Conservation (phyloP, 2,329 filamentous ascomycete genomes). For the Cladosporium sp. region DNA sequence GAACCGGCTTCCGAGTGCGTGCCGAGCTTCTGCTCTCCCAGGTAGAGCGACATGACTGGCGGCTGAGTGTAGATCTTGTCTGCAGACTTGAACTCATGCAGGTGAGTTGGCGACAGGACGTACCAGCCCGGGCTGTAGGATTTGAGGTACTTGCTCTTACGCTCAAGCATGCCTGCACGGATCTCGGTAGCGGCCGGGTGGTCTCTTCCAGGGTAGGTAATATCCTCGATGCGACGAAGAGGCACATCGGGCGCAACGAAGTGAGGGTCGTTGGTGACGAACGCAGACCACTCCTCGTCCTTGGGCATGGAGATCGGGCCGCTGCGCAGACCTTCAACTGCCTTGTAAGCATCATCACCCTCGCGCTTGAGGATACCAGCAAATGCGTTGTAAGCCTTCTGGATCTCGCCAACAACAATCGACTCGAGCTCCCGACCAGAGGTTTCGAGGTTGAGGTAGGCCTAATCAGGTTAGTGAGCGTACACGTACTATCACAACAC, state of each 20-base stretch:
- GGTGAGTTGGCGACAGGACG: slow-evolving; percentile 90
- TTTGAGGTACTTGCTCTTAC: slow-evolving; percentile 98
- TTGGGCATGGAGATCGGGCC: slow-evolving; percentile 92
- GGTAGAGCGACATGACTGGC: slow-evolving; percentile 93
- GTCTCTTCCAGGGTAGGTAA: slow-evolving; percentile 87
- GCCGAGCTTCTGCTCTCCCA: slow-evolving; percentile 92
- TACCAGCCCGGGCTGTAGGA: slow-evolving; percentile 98
- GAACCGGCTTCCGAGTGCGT: slow-evolving; percentile 81
- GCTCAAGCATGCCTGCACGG: slow-evolving; percentile 84
- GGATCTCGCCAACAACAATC: slow-evolving; percentile 95
- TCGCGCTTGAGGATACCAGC: slow-evolving; percentile 89
- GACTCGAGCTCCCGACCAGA: slow-evolving; percentile 94
- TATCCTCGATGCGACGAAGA: slow-evolving; percentile 74
- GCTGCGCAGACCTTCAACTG: slow-evolving; percentile 76
- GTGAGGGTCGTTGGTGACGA: slow-evolving; percentile 77
- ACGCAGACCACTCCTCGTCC: slow-evolving; percentile 84
- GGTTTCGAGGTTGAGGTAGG: slow-evolving; percentile 89
- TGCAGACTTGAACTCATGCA: slow-evolving; percentile 98
- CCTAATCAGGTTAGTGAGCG: slow-evolving; percentile 52
- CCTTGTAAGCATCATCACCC: slow-evolving; percentile 74
- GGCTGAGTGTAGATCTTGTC: slow-evolving; percentile 80
- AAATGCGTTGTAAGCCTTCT: slow-evolving; percentile 95
- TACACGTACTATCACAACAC: background rate
- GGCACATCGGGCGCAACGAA: slow-evolving; percentile 84
- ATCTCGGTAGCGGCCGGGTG: slow-evolving; percentile 83